Conservation (phyloP, 495 filamentous ascomycete genomes). For the Aspergillus affinis region DNA sequence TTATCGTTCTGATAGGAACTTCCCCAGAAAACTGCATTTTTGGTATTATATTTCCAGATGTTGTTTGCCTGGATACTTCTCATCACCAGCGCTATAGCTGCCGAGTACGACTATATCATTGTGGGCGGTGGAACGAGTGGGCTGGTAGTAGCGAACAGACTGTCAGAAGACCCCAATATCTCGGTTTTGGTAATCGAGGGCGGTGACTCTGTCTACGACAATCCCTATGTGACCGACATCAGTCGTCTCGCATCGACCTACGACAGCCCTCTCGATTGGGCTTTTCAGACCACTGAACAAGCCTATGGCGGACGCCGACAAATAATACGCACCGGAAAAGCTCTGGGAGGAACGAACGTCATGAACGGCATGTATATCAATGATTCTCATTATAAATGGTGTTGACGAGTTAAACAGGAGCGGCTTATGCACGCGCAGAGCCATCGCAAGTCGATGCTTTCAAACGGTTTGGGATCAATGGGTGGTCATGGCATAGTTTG, state of each 20-base stretch:
- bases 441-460: conserved; percentile 48
- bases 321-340: conserved; percentile 45
- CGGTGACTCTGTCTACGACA: conserved; percentile 46
- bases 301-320: conserved; percentile 31
- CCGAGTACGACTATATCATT: conserved; percentile 23
- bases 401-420: conserved; percentile 39
- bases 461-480: conserved; percentile 54
- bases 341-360: conserved; percentile 52
- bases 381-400: background rate
- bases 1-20: no score
- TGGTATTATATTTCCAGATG: background rate
- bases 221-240: conserved; percentile 49
- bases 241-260: conserved; percentile 37
- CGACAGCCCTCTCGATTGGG: conserved; percentile 50
- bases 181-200: conserved; percentile 55
- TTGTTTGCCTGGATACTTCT: background rate
- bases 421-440: conserved; percentile 42
- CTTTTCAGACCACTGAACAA: conserved; percentile 47
- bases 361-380: conserved; percentile 43
- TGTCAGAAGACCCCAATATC: conserved; percentile 45
- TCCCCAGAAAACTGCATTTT: no score
- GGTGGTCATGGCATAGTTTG: conserved; percentile 59
- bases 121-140: conserved; percentile 54
- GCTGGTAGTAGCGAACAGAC: conserved; percentile 50
- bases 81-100: background rate